Base-by-base conservation (phyloP, 805 yeast species). In the Candida multigemmis region DNA sequence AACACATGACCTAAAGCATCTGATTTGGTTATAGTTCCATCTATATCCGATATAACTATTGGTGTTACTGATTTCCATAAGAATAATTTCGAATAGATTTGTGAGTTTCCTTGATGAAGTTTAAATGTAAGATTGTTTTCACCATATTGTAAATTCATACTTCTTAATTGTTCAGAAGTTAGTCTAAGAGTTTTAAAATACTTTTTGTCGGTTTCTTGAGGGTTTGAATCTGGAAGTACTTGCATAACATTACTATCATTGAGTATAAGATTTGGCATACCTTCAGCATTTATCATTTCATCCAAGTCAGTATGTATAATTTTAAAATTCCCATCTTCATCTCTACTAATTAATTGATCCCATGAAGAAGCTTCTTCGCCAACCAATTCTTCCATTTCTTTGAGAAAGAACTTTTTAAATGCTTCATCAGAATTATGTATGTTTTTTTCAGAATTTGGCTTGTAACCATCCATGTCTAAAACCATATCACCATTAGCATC, bases 1-100 rank as follows among this genome's bases (percentile, higher is more conserved):
- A 91, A 62, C 2, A 91, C 89, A 53, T 91, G 98, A 3, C 98
- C 98, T 43, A 91, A 60, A 0, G 98, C 98, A 58, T 91, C 98
- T 1, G 96, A 86, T 53, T 86, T 87, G 11, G 98, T 91, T 38
- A 91, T 91, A 2, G 98, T 91, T 11, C 98, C 98, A 51, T 91
- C 98, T 32, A 91, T 91, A 56, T 91, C 98, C 6, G 96, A 84
- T 14, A 91, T 89, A 5, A 91, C 98, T 22, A 91, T 81, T 2
- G 97, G 96, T 0, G 79, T 77, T 31, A 74, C 66, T 38, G 77
- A 67, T 37, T 76, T 74, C 98, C 98, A 91, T 21, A 84, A 65
- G 44, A 67, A 89, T 28, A 91, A 60, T 38, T 79, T 74, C 0
- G 95, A 75, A 7, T 60, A 62, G 7, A 89, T 72, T 17, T 76